Percentiles rank a stretch among this genome's conserved stretches.
Conservation (phyloP, 2,329 filamentous ascomycete genomes). For the Pseudocercospora musae region DNA sequence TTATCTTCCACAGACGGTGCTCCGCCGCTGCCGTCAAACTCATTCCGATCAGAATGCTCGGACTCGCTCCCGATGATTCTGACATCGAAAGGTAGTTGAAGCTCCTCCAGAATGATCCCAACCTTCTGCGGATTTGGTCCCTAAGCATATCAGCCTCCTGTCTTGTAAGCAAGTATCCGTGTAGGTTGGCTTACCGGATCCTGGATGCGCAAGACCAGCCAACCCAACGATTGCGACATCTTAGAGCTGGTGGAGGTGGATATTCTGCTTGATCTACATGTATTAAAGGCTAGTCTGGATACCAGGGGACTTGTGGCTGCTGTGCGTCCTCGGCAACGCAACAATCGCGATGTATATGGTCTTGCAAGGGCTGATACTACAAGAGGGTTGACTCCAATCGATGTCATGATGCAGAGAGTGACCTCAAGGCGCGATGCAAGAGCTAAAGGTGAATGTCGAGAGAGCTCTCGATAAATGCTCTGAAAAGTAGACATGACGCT, state of each 20-base stretch:
- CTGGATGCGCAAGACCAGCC: neutral
- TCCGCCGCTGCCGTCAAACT: conserved; percentile 20
- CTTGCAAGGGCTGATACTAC: no score
- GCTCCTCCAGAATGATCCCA: conserved; percentile 42
- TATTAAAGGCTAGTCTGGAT: no score
- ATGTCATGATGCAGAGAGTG: no score
- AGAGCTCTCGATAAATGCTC: no score
- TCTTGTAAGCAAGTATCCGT: neutral
- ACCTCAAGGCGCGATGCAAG: no score
- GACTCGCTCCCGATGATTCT: conserved; percentile 39
- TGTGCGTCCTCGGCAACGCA: no score
- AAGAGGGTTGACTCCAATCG: no score
- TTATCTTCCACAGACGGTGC: conserved; percentile 47
- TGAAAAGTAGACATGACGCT: no score
- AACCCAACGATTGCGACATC: neutral
- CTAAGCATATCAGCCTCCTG: neutral
- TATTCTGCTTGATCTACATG: no score
- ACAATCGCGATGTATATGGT: no score
- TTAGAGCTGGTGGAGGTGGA: neutral
- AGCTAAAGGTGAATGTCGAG: no score
- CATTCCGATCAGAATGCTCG: conserved; percentile 39
- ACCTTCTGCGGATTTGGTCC: conserved; percentile 6
- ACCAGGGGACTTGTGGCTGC: no score
- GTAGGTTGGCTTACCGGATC: neutral
- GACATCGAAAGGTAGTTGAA: conserved; percentile 42